Base-by-base conservation (phyloP, 1,284 basidiomycete species). In the Ceratobasidium sp. region DNA sequence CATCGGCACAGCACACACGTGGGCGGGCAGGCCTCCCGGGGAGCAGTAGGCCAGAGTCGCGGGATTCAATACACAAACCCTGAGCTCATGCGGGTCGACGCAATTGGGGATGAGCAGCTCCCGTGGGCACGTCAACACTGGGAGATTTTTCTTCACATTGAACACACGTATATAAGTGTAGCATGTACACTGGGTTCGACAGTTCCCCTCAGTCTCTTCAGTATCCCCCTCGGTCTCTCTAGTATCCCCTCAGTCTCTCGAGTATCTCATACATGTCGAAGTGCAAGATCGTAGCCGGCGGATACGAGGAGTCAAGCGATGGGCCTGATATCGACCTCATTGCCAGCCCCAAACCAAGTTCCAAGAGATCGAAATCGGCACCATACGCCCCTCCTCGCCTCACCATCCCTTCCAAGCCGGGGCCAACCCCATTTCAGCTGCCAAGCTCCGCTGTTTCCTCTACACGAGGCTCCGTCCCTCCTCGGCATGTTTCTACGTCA, bases 231-330 rank as follows among this genome's bases (percentile, higher is more conserved):
- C 40, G 1, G 42, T 23, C 33, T 9, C 8, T 11, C 9, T 11
- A 23, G 18, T 23, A 23, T 12, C n/a, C 21, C n/a, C n/a, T n/a
- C n/a, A n/a, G n/a, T n/a, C n/a, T n/a, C n/a, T n/a, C n/a, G n/a
- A n/a, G n/a, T n/a, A n/a, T n/a, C n/a, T n/a, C n/a, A n/a, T n/a
- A n/a, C 25, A 62, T 62, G 60, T 46, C 23, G 1, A 62, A 62
- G 21, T 40, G 60, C 25, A 62, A 62, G 30, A 40, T 62, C 12
- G 44, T 8, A 1, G 38, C 38, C n/a, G 44, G 60, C 12, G 58
- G 58, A 16, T 62, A 62, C 25, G 60, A 44, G 18, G 60, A 62
- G 5, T 62, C 60, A 1, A 62, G 60, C 60, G 40, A 62, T 25
- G 40, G 2, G 16, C 21, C 21, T 18, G 60, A 48, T 21, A 28